These are phyloP conservation scores for Yarrowia alimentaria DNA, from an alignment of 805 yeast species.

Conservation along the genomic window DNA sequence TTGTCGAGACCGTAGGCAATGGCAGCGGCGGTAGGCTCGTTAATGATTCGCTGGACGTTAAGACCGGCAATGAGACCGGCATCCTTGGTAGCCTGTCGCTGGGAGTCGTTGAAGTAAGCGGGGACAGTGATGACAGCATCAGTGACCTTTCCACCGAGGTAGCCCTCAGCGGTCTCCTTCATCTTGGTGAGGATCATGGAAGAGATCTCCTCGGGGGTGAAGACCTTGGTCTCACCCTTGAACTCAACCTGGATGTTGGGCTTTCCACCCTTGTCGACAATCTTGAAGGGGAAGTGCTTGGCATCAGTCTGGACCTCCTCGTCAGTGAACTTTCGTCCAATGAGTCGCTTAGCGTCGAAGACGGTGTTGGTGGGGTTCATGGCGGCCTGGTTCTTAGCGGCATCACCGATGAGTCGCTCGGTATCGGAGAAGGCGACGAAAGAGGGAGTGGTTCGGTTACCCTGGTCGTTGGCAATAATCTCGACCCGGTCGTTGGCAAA, in stretches of 20 bases:
- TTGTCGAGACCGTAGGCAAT: constrained; percentile 91
- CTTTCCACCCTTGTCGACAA: constrained; percentile 75
- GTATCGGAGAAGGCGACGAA: constrained; percentile 95
- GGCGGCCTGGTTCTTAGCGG: constrained; percentile 98
- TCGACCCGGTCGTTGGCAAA: constrained; percentile 84
- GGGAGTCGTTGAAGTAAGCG: constrained; percentile 96
- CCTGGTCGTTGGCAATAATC: constrained; percentile 95
- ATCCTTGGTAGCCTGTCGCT: constrained; percentile 97
- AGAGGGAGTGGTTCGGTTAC: constrained; percentile 97
- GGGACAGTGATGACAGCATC: constrained; percentile 97
- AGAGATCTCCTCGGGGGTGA: constrained; percentile 93
- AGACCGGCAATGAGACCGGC: constrained; percentile 96
- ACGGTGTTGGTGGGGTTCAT: constrained; percentile 93
- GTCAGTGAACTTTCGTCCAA: constrained; percentile 79
- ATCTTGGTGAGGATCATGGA: constrained; percentile 89
- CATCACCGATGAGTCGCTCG: constrained; percentile 94
- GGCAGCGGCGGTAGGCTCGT: constrained; percentile 98
- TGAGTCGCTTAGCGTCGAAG: constrained; percentile 93
- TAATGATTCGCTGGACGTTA: constrained; percentile 89
- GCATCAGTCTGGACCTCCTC: constrained; percentile 74
- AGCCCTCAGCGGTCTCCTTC: constrained; percentile 92
- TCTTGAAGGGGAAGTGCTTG: constrained; percentile 86
- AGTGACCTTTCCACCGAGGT: constrained; percentile 76
- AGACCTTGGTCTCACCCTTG: constrained; percentile 81
- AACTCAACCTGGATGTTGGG: constrained; percentile 84